Evolutionary conservation across 768 basidiomycete genomes (phyloP).

Genomic region (Coprinellus micaceus): DNA sequence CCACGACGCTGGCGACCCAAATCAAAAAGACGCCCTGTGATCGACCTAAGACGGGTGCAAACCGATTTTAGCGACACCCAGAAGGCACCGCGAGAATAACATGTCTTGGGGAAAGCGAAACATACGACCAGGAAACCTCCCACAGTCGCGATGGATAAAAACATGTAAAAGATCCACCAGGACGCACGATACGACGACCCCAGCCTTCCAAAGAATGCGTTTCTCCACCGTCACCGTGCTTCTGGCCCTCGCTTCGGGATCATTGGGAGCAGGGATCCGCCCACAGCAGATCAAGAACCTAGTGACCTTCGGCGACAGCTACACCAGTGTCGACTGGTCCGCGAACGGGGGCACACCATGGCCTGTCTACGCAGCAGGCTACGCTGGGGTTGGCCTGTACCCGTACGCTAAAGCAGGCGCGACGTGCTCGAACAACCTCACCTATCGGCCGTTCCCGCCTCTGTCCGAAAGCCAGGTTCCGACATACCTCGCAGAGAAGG

Average conservation of each 20-base stretch:
- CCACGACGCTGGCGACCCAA: no score
- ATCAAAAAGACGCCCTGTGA: no score
- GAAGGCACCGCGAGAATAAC: not conserved
- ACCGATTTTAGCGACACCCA: conserved; percentile 5
- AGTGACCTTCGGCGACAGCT: conserved; percentile 68
- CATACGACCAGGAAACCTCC: not conserved
- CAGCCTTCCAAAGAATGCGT: conserved; percentile 43
- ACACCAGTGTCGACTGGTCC: conserved; percentile 46
- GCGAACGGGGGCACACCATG: conserved; percentile 48
- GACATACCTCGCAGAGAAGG: conserved; percentile 39
- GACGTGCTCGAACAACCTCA: conserved; percentile 62
- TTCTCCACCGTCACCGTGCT: conserved; percentile 7
- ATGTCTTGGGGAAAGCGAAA: not conserved
- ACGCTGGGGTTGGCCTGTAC: conserved; percentile 48
- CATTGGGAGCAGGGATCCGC: not conserved
- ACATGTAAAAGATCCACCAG: not conserved
- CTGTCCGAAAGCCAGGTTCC: conserved; percentile 59
- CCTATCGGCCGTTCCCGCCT: conserved; percentile 53
- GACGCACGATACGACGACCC: not conserved
- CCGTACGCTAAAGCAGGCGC: conserved; percentile 62
- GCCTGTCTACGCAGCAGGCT: conserved; percentile 58
- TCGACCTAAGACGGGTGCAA: not conserved
- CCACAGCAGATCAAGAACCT: conserved; percentile 53
- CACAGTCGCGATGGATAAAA: not conserved
- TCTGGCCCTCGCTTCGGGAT: conserved; percentile 1